Conservation (phyloP, 305 asterid species). For the Fraxinus nigra region DNA sequence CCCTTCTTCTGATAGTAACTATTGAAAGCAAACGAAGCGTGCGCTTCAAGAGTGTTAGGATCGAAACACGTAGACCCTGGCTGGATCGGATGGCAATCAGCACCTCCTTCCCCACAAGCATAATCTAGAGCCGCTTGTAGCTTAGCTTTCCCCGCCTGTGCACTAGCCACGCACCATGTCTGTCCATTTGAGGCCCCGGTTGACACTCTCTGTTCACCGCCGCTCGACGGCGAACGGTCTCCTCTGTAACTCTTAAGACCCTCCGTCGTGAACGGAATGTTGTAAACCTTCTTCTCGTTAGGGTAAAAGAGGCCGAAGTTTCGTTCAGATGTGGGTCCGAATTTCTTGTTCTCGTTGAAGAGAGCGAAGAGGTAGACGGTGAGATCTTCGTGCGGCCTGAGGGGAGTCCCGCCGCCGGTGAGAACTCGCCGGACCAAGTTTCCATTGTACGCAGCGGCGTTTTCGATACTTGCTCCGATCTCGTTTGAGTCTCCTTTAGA, state of each 20-base stretch:
- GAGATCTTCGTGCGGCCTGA: slow-evolving; percentile 58
- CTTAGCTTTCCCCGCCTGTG: slow-evolving; percentile 48
- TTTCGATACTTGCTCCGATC: slow-evolving; percentile 64
- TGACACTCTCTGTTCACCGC: slow-evolving; percentile 46
- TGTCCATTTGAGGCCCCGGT: slow-evolving; percentile 44
- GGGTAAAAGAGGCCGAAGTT: slow-evolving; percentile 90
- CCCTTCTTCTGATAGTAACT: slow-evolving; percentile 80
- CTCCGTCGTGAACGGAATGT: slow-evolving; percentile 62
- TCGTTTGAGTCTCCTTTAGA: slow-evolving; percentile 79
- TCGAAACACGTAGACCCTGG: slow-evolving; percentile 87
- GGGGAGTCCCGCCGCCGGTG: slow-evolving; percentile 76
- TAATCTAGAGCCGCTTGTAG: slow-evolving; percentile 77
- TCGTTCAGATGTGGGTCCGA: slow-evolving; percentile 79
- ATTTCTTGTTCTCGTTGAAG: slow-evolving; percentile 84
- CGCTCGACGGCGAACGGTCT: slow-evolving; percentile 31
- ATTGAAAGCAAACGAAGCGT: slow-evolving; percentile 83
- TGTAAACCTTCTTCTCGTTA: slow-evolving; percentile 55
- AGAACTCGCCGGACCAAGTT: slow-evolving; percentile 65
- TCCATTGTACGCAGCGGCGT: slow-evolving; percentile 88
- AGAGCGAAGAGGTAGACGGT: slow-evolving; percentile 76
- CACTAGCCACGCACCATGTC: slow-evolving; percentile 82
- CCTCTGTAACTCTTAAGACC: slow-evolving; percentile 43
- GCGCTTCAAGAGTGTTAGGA: slow-evolving; percentile 82
- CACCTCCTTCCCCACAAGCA: slow-evolving; percentile 89
- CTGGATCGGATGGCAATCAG: slow-evolving; percentile 88